Percentiles rank a stretch among this genome's conserved stretches.
phyloP scores from a whole-genome alignment of 2,329 filamentous ascomycete species.

The Colletotrichum liriopes region DNA sequence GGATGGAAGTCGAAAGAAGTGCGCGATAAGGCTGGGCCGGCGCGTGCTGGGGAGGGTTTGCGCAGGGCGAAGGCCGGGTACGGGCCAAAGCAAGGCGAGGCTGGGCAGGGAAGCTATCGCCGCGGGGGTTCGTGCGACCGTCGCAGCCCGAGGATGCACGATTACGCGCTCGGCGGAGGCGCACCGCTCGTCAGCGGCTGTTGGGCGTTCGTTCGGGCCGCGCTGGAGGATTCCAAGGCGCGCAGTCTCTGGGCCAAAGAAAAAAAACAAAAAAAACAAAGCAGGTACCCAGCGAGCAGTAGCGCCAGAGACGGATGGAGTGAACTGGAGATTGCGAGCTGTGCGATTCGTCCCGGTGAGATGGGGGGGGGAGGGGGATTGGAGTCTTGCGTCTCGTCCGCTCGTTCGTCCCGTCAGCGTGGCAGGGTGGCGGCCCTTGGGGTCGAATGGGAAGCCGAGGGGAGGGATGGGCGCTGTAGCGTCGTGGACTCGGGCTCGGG shows the following conservation, averaged over 20 bases:
- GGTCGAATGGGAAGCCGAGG: not conserved
- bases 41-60: not conserved
- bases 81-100: not conserved
- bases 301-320: not conserved
- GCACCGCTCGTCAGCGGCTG: not conserved
- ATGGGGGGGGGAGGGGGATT: not conserved
- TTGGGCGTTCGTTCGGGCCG: not conserved
- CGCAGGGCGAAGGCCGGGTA: not conserved
- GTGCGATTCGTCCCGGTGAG: not conserved
- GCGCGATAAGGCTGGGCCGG: not conserved
- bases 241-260: not conserved
- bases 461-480: no score
- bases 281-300: not conserved
- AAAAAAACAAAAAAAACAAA: not conserved
- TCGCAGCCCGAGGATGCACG: slow-evolving; percentile 7
- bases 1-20: not conserved
- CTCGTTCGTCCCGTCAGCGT: slow-evolving; percentile 11
- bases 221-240: not conserved
- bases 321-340: not conserved
- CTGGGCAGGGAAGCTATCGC: slow-evolving; percentile 19
- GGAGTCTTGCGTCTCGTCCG: not conserved
- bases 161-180: not conserved
- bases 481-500: no score
- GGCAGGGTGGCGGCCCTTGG: slow-evolving; percentile 2
- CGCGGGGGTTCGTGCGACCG: not conserved